Percentiles rank a stretch among this genome's conserved stretches.
These are phyloP conservation scores for Lophiotrema nucula DNA, from an alignment of 495 filamentous ascomycete genomes.

Conservation along the genomic window DNA sequence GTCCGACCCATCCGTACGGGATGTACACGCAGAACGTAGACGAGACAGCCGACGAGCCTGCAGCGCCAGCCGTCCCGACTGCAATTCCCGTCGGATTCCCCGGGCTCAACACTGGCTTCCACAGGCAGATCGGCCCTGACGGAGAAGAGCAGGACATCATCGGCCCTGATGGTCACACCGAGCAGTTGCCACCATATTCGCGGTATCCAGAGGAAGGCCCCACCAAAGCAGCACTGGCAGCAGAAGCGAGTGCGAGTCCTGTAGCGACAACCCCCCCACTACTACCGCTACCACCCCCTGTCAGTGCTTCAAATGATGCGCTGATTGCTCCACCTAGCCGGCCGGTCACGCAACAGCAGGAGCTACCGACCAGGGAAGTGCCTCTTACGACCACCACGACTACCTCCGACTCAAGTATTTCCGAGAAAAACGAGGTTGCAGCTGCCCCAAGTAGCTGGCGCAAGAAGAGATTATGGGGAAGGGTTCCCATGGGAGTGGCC, in stretches of 20 bases:
- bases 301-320: constrained; percentile 15
- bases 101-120: constrained; percentile 60
- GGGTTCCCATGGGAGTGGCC: constrained; percentile 37
- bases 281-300: background rate
- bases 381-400: background rate
- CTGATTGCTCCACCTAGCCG: background rate
- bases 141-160: constrained; percentile 87
- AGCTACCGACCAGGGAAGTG: no score
- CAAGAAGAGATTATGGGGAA: constrained; percentile 35
- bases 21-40: constrained; percentile 80
- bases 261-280: background rate
- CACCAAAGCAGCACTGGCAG: constrained; percentile 31
- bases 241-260: constrained; percentile 16
- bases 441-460: constrained; percentile 9
- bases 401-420: constrained; percentile 2
- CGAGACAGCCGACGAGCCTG: constrained; percentile 38
- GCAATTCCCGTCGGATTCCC: constrained; percentile 72
- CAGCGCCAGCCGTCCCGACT: constrained; percentile 36
- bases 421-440: constrained; percentile 4
- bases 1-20: constrained; percentile 84
- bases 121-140: constrained; percentile 69
- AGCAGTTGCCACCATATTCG: constrained; percentile 87
- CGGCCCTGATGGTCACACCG: constrained; percentile 85
- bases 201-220: constrained; percentile 63
- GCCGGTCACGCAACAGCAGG: background rate